A percentile compares a stretch with the other conserved stretches of the same genome.
These are phyloP conservation scores for Pythium brachiatum DNA, from an alignment of 352 stramenopile species.

Conservation along the genomic window DNA sequence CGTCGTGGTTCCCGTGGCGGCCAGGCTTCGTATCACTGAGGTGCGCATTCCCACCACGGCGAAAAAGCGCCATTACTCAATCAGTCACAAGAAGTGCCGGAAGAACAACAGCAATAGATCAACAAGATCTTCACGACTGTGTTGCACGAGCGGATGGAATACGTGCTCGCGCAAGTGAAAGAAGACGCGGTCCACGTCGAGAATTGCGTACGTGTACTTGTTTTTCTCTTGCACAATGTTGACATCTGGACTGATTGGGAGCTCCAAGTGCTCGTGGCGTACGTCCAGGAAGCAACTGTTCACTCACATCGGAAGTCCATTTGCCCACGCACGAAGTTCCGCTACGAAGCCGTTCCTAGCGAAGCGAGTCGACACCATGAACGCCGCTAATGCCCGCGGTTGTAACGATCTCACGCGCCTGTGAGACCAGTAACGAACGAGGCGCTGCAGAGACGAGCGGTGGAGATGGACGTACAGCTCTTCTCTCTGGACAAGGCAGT, in stretches of 20 bases:
- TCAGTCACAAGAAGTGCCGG: constrained; percentile 54
- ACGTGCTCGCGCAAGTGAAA: constrained; percentile 27
- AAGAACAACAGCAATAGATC: constrained; percentile 53
- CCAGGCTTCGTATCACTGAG: no score
- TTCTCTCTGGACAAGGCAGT: constrained; percentile 60
- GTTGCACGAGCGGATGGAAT: constrained; percentile 34
- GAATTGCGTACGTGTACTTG: constrained; percentile 26
- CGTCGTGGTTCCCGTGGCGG: no score
- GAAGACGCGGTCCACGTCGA: constrained; percentile 35
- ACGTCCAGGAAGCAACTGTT: constrained; percentile 44
- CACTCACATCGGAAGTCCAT: constrained; percentile 38
- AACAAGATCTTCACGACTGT: constrained; percentile 36
- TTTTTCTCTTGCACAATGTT: neutral
- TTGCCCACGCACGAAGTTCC: constrained; percentile 42
- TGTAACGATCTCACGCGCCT: constrained; percentile 32
- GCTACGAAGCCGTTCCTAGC: constrained; percentile 41
- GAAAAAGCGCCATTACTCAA: constrained; percentile 55
- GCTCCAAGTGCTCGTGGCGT: constrained; percentile 36
- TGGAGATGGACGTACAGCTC: constrained; percentile 53
- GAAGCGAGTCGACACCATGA: constrained; percentile 36
- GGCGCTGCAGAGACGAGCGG: constrained; percentile 24
- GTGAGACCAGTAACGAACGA: constrained; percentile 35
- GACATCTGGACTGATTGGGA: constrained; percentile 23
- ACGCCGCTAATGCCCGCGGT: constrained; percentile 41
- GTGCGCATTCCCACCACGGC: no score